Evolutionary conservation across 2,329 filamentous ascomycete genomes (phyloP).

Genomic region (Botrytis fabae): DNA sequence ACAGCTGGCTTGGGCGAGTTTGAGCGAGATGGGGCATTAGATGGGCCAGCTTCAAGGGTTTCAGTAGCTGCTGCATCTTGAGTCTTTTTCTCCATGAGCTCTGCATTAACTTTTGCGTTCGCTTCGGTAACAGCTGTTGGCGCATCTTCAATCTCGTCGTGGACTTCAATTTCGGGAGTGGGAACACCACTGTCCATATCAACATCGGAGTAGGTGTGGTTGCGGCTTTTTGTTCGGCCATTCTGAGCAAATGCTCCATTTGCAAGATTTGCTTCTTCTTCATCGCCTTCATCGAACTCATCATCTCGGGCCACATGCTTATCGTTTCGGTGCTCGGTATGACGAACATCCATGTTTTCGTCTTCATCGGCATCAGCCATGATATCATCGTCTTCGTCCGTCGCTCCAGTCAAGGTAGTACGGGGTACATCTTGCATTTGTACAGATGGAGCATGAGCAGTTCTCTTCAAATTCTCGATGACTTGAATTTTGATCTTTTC

Average conservation of each 20-base stretch:
- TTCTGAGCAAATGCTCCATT: conserved; percentile 64
- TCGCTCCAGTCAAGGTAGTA: conserved; percentile 60
- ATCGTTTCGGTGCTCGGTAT: conserved; percentile 81
- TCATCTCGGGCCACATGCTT: conserved; percentile 73
- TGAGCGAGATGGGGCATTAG: conserved; percentile 38
- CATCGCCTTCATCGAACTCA: conserved; percentile 85
- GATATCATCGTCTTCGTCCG: conserved; percentile 66
- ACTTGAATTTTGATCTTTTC: conserved; percentile 79
- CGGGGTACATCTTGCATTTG: conserved; percentile 80
- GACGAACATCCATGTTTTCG: conserved; percentile 78
- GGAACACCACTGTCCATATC: conserved; percentile 53
- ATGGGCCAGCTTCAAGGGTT: conserved; percentile 33
- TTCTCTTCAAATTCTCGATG: conserved; percentile 82
- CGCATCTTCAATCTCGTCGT: conserved; percentile 33
- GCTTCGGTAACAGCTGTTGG: conserved; percentile 34
- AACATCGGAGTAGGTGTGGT: conserved; percentile 56
- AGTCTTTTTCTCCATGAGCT: conserved; percentile 38
- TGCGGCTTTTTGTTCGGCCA: conserved; percentile 52
- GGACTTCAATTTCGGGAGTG: conserved; percentile 41
- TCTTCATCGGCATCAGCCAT: conserved; percentile 76
- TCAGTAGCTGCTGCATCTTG: conserved; percentile 27
- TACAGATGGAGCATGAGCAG: conserved; percentile 83
- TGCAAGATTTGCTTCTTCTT: conserved; percentile 74
- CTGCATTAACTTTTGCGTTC: conserved; percentile 40
- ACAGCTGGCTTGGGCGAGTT: conserved; percentile 34